Evolutionary conservation across 1,284 basidiomycete genomes (phyloP), one percentile per base, ranked within the genome.

Genomic region (Rhodotorula sp.): DNA sequence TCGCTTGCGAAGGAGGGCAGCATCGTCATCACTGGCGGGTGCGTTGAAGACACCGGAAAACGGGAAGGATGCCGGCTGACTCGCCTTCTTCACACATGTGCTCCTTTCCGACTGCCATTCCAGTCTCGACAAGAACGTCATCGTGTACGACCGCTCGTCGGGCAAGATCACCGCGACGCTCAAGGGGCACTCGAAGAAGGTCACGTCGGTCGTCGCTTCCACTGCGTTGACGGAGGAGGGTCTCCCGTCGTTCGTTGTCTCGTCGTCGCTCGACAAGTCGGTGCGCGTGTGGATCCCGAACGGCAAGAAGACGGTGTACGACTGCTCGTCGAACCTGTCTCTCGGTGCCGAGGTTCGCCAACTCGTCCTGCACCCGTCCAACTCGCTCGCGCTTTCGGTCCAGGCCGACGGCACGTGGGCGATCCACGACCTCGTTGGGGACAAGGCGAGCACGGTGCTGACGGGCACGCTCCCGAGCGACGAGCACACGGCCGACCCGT

Each of bases 41-140:
- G 23, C 58, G 68, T 21, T 41, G 17, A 17, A 34, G 34, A 34
- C 5, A 34, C 34, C 34, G 34, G 34, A 34, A 34, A 34, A 48
- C 10, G 17, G 8, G 9, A n/a, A 23, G 50, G 49, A n/a, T 17
- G 12, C 23, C 23, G 50, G 17, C 34, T 34, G 34, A 34, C 42
- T 25, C 34, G 7, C 49, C 7, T 44, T 7, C 19, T 7, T 9
- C 25, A 17, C 13, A 16, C 7, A 10, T 25, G 44, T 19, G 57
- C 25, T 5, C 14, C 7, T 8, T 3, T 12, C 45, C 46, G 23
- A n/a, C 25, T 23, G 23, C 13, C 27, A 14, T 4, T 19, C 9
- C 66, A 96, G 96, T 44, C 92, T 94, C 80, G 97, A 99, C 86
- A 97, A 97, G 82, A 86, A 90, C 61, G 93, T 99, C 0, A 93